These are phyloP conservation scores for Fusarium xyrophilum DNA, from an alignment of 2,329 filamentous ascomycete genomes.

Conservation along the genomic window DNA sequence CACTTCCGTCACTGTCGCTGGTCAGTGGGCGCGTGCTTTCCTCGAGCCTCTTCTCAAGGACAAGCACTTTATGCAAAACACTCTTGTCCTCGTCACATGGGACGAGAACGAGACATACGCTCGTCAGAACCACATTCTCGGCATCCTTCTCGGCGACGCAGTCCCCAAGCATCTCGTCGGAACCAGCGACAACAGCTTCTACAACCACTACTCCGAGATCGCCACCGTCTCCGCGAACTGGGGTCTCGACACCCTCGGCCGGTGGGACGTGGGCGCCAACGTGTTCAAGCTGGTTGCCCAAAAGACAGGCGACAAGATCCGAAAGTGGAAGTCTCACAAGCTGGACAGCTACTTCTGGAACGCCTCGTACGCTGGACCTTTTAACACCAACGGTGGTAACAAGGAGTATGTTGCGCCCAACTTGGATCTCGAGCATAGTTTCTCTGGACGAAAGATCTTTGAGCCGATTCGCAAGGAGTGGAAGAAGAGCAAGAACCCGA, in stretches of 20 bases:
- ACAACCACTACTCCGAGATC: conserved; percentile 75
- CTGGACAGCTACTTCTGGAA: conserved; percentile 59
- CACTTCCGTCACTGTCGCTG: conserved; percentile 71
- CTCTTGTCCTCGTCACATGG: conserved; percentile 77
- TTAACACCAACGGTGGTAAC: conserved; percentile 50
- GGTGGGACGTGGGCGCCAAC: conserved; percentile 76
- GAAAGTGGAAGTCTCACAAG: conserved; percentile 46
- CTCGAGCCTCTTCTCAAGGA: conserved; percentile 73
- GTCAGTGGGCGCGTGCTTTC: conserved; percentile 71
- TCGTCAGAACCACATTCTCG: conserved; percentile 71
- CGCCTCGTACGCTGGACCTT: conserved; percentile 59
- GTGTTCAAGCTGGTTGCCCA: conserved; percentile 68
- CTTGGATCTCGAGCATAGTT: conserved; percentile 45
- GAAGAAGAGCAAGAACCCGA: conserved; percentile 47
- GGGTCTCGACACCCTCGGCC: conserved; percentile 71
- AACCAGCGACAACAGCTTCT: conserved; percentile 72
- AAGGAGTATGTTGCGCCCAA: conserved; percentile 51
- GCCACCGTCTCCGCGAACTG: conserved; percentile 74
- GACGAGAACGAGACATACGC: conserved; percentile 78
- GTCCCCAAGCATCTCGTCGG: conserved; percentile 69
- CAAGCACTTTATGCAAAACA: conserved; percentile 75
- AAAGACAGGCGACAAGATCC: conserved; percentile 63
- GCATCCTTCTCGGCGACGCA: conserved; percentile 76
- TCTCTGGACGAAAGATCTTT: conserved; percentile 47
- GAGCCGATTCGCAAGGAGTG: conserved; percentile 49